Evolutionary conservation across 2,329 filamentous ascomycete species (phyloP).

Genomic region (Capronia americana): DNA sequence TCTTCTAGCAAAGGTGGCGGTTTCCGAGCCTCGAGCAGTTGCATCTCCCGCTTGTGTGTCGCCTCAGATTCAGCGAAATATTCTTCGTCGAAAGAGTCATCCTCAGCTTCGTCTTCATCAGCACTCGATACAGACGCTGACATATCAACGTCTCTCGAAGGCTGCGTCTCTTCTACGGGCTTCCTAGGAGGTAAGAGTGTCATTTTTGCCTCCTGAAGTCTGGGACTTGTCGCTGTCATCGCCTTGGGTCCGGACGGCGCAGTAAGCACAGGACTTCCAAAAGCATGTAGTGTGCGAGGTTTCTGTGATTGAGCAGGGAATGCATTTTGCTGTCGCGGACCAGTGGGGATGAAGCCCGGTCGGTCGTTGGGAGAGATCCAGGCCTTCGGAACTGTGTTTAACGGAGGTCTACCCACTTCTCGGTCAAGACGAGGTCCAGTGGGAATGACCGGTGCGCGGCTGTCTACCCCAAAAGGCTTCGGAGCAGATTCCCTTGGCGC

Average conservation of each 20-base stretch:
- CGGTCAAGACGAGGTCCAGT: conserved; percentile 37
- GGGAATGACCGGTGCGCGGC: conserved; percentile 28
- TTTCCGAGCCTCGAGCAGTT: conserved; percentile 50
- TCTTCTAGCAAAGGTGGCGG: conserved; percentile 53
- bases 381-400: conserved; percentile 26
- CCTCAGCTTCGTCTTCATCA: conserved; percentile 53
- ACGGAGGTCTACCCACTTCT: conserved; percentile 27
- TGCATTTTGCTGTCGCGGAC: conserved; percentile 29
- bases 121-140: conserved; percentile 45
- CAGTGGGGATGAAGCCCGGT: conserved; percentile 27
- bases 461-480: conserved; percentile 29
- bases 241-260: conserved; percentile 31
- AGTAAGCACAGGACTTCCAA: conserved; percentile 16
- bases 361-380: conserved; percentile 37
- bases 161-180: conserved; percentile 16
- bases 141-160: conserved; percentile 38
- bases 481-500: conserved; percentile 21
- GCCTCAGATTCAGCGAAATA: conserved; percentile 54
- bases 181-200: conserved; percentile 22
- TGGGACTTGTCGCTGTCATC: conserved; percentile 28
- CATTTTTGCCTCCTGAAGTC: conserved; percentile 28
- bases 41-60: conserved; percentile 54
- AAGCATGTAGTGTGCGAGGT: conserved; percentile 12
- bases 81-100: conserved; percentile 52
- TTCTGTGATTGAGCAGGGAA: conserved; percentile 30